phyloP scores from a whole-genome alignment of 441 rosid species.

The Francoa sonchifolia region DNA sequence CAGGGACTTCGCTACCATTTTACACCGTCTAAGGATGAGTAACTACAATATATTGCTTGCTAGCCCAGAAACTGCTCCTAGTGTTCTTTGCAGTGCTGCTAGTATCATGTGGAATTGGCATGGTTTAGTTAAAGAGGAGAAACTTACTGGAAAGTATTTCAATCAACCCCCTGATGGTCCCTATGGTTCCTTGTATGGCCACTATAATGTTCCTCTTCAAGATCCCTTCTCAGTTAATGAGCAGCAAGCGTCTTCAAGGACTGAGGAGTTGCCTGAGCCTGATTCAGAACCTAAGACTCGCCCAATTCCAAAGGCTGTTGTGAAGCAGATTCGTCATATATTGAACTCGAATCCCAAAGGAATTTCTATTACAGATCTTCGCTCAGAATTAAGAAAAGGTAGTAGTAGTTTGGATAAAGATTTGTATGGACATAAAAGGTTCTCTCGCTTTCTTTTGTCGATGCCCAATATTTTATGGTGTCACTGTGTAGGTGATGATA shows the following conservation, averaged over 20 bases:
- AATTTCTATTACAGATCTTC: conserved; percentile 33
- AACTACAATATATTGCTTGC: conserved; percentile 89
- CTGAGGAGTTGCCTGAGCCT: conserved; percentile 20
- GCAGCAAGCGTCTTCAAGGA: conserved; percentile 13
- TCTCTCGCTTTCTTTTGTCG: conserved; percentile 44
- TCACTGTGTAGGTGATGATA: conserved; percentile 25
- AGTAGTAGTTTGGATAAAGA: conserved; percentile 31
- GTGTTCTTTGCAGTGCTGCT: conserved; percentile 74
- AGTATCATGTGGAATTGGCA: conserved; percentile 85
- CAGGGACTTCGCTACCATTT: conserved; percentile 42
- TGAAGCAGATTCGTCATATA: conserved; percentile 34
- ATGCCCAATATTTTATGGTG: conserved; percentile 50
- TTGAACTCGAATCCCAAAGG: conserved; percentile 46
- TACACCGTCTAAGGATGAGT: conserved; percentile 71
- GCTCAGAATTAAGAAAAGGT: conserved; percentile 34
- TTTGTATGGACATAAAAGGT: conserved; percentile 46
- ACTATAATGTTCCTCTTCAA: conserved; percentile 42
- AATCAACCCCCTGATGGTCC: conserved; percentile 94
- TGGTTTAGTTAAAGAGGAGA: conserved; percentile 35
- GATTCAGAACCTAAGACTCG: conserved; percentile 18
- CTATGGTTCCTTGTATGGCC: conserved; percentile 82
- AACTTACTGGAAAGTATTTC: conserved; percentile 35
- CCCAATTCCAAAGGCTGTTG: conserved; percentile 36
- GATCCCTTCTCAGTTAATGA: conserved; percentile 41
- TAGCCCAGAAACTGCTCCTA: conserved; percentile 25